phyloP scores from a whole-genome alignment of 225 moss, liverwort and hornwort genomes.

The Physcomitrellopsis africana region DNA sequence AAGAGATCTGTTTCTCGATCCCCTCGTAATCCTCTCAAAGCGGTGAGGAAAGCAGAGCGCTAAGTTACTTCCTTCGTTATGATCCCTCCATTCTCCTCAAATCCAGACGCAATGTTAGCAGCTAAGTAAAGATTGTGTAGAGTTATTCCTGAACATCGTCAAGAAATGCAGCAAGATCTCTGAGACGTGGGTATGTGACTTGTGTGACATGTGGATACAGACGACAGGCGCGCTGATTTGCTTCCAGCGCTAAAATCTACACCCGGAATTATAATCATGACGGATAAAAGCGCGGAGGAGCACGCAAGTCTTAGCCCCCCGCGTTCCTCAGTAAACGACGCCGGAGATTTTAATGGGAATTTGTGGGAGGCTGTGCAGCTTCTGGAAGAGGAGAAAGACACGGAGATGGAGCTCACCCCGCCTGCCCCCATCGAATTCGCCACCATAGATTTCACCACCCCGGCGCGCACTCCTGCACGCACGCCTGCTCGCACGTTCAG shows the following conservation, averaged over 20 bases:
- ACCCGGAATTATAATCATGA: slow-evolving; percentile 37
- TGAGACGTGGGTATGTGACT: neutral
- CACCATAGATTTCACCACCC: slow-evolving; percentile 46
- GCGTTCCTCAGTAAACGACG: slow-evolving; percentile 15
- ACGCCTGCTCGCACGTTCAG: slow-evolving; percentile 45
- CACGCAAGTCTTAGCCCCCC: slow-evolving; percentile 11
- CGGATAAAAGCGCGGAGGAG: slow-evolving; percentile 23
- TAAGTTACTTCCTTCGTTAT: slow-evolving; percentile 39
- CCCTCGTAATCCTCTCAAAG: slow-evolving; percentile 29
- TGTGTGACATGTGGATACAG: slow-evolving; percentile 13
- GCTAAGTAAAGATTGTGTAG: too few relatives aligned
- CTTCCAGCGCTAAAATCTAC: slow-evolving; percentile 46
- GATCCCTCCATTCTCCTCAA: slow-evolving; percentile 27
- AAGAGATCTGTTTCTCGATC: slow-evolving; percentile 24
- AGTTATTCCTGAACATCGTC: neutral
- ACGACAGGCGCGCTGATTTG: slow-evolving; percentile 35
- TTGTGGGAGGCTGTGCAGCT: slow-evolving; percentile 53
- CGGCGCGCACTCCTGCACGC: slow-evolving; percentile 36
- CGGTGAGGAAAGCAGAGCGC: slow-evolving; percentile 32
- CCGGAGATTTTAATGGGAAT: slow-evolving; percentile 36
- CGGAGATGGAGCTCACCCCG: slow-evolving; percentile 40
- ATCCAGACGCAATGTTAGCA: too few relatives aligned
- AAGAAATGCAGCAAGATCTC: too few relatives aligned
- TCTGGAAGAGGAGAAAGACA: slow-evolving; percentile 48
- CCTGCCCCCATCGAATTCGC: slow-evolving; percentile 41